These are phyloP conservation scores for Citeromyces siamensis DNA, from an alignment of 1,139 yeast genomes.

Conservation along the genomic window DNA sequence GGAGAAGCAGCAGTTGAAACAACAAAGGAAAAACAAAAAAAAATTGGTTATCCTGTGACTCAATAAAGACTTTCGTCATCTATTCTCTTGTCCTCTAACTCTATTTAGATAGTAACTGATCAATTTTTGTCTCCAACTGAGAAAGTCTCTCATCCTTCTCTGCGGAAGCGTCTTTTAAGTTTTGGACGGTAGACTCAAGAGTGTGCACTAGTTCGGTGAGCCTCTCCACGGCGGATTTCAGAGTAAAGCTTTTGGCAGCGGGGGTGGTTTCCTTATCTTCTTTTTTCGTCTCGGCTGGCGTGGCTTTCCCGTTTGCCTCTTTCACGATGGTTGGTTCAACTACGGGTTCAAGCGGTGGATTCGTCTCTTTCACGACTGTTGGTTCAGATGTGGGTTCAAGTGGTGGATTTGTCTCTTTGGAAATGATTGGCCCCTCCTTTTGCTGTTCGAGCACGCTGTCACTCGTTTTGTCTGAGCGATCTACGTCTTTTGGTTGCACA, in stretches of 20 bases:
- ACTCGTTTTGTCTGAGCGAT: constrained; percentile 19
- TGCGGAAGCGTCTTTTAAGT: constrained; percentile 36
- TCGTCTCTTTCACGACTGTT: constrained; percentile 10
- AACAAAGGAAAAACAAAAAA: constrained; percentile 30
- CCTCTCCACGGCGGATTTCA: constrained; percentile 59
- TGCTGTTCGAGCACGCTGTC: constrained; percentile 22
- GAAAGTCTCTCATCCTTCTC: constrained; percentile 52
- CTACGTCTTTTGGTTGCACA: constrained; percentile 14
- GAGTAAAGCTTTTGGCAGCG: constrained; percentile 26
- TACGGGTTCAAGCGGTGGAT: constrained; percentile 12
- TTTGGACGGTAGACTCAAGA: constrained; percentile 41
- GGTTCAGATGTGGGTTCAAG: constrained; percentile 8
- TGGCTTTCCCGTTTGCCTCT: constrained; percentile 9
- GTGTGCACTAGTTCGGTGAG: constrained; percentile 41
- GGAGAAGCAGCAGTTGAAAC: constrained; percentile 19
- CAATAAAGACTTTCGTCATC: not conserved
- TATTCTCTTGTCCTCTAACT: not conserved
- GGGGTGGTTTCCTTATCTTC: constrained; percentile 5
- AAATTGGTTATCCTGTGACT: constrained; percentile 16
- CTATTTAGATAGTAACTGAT: constrained; percentile 19
- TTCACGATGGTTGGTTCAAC: constrained; percentile 9
- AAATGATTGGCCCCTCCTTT: constrained; percentile 9
- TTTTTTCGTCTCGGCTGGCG: constrained; percentile 8
- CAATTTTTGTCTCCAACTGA: constrained; percentile 29
- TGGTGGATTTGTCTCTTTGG: constrained; percentile 7